These are phyloP conservation scores for Rhizopus arrhizus DNA, from an alignment of 371 early-diverging fungal genomes.

Conservation along the genomic window DNA sequence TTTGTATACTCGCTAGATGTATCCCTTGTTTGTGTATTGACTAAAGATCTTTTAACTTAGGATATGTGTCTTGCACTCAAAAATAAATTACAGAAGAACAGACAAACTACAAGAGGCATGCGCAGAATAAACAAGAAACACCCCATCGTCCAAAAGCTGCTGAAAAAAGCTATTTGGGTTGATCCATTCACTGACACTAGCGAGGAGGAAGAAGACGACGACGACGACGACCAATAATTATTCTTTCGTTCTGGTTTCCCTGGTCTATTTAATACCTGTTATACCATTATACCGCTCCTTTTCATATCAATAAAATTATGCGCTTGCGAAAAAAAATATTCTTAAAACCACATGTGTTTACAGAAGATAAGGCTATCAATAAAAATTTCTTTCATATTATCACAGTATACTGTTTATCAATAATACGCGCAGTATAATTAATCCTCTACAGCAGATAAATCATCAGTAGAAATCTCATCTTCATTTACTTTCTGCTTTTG, in stretches of 20 bases:
- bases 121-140: slow-evolving; percentile 19
- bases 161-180: slow-evolving; percentile 19
- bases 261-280: slow-evolving; percentile 6
- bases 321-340: slow-evolving; percentile 11
- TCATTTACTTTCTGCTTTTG: slow-evolving; percentile 9
- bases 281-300: slow-evolving; percentile 13
- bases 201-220: slow-evolving; percentile 16
- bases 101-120: slow-evolving; percentile 20
- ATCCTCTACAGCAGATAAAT: slow-evolving; percentile 18
- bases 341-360: slow-evolving; percentile 4
- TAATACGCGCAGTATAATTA: slow-evolving; percentile 16
- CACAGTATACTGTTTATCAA: slow-evolving; percentile 13
- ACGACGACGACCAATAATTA: slow-evolving; percentile 10
- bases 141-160: slow-evolving; percentile 7
- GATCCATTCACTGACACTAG: slow-evolving; percentile 16
- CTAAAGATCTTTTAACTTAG: slow-evolving; percentile 19
- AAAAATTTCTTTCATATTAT: slow-evolving; percentile 7
- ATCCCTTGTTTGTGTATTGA: slow-evolving; percentile 19
- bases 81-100: slow-evolving; percentile 16
- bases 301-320: slow-evolving; percentile 12
- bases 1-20: slow-evolving; percentile 20
- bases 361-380: slow-evolving; percentile 5
- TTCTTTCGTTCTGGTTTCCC: slow-evolving; percentile 12
- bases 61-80: slow-evolving; percentile 18
- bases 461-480: slow-evolving; percentile 15